Base-by-base conservation (phyloP, 2,329 filamentous ascomycete species). In the Aspergillus fumigatiaffinis region DNA sequence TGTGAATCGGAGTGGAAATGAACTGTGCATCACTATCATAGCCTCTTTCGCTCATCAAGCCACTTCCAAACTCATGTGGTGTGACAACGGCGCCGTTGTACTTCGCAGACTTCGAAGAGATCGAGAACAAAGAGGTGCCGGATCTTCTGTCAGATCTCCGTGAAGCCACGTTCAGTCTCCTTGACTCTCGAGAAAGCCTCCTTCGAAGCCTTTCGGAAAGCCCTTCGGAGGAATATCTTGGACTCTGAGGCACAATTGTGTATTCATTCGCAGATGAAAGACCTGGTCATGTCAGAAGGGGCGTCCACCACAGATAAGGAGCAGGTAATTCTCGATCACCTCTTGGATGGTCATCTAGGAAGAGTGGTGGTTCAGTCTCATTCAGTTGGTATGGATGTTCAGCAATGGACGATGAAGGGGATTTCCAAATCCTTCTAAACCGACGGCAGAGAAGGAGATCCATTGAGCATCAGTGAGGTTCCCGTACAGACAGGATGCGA, bases 11-110 rank as follows among this genome's bases (percentile, higher is more conserved):
- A 12, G 70, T 76, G 14, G 66, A 55, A 46, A 77, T 71, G 41
- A 59, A 73, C 32, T 73, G 73, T 10, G 75, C 75, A 64, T 77
- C 75, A 50, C 75, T 77, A 55, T 77, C 75, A 57, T 77, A 77
- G 7, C 68, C 73, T 54, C 65, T 66, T 38, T 74, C 74, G 38
- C 70, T 77, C 60, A 71, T 68, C 55, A 75, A 58, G 52, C 71
- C 74, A 53, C 70, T 69, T 44, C 68, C 71, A 35, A 69, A 49
- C n/a, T 66, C 65, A 26, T 59, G 53, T 7, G 68, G 54, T 9
- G 57, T 51, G 2, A 61, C 50, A 4, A 60, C 29, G 2, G 35
- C 56, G 3, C 55, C 49, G 3, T 44, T 53, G 14, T 32, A 20
- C 20, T 60, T 66, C 1, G 54, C 28, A 3, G 57, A 50, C 38